Evolutionary conservation across 441 rosid genomes (phyloP), one percentile per base, ranked within the genome.

Genomic region (Theobroma grandiflorum): DNA sequence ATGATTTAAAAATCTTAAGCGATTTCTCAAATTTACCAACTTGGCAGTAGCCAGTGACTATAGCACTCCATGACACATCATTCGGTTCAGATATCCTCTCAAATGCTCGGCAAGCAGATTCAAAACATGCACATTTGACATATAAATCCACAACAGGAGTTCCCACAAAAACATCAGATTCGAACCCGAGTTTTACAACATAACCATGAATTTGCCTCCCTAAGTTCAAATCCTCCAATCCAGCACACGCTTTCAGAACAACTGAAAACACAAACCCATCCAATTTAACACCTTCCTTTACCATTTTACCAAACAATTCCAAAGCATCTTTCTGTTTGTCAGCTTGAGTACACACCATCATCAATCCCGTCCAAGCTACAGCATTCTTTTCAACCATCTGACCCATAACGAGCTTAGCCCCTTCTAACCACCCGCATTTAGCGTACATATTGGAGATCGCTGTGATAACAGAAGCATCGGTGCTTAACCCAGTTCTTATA

Each of bases 71-170:
- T 1, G 91, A 85, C 42, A 88, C 88, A 74, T 90, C 93, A 67
- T 88, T 90, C 2, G 93, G 95, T 75, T 86, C 88, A 53, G 57
- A 8, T 79, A 90, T 91, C 69, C 81, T 80, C 76, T 80, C 74
- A 67, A 91, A 91, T 40, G 88, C 83, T 67, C 12, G 83, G 76
- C 76, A 80, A 76, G 93, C 95, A 79, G 86, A 88, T 58, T 87
- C 80, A 2, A 88, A 88, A 77, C 75, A 82, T 11, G 78, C 69
- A 68, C 92, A 90, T 86, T 91, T 91, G 80, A 84, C 81, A 72
- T 89, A 91, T 43, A 88, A 88, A 81, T 89, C 89, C 45, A 90
- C 90, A 0, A 91, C 89, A 52, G 95, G 93, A 79, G 95, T 91
- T 85, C 92, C 93, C 50, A 84, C 88, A 0, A 87, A 90, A 75